Conservation (phyloP, 2,329 filamentous ascomycete species). For the Apiospora hydei region DNA sequence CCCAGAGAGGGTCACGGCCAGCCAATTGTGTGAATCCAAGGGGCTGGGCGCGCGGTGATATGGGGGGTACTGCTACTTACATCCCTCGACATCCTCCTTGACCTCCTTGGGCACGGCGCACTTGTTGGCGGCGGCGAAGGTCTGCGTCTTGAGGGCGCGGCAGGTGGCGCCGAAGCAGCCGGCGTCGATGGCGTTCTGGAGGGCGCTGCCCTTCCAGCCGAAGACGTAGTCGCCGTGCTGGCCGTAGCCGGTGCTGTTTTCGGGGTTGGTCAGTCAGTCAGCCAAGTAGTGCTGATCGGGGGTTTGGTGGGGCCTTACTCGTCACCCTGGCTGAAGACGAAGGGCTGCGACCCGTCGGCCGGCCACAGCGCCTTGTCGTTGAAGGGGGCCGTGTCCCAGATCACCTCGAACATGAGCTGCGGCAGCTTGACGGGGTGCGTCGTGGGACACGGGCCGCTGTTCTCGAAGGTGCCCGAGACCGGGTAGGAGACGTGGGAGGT, state of each 20-base stretch:
- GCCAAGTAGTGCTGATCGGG: no score
- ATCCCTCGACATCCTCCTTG: constrained; percentile 28
- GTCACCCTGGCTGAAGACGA: constrained; percentile 40
- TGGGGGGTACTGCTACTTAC: constrained; percentile 22
- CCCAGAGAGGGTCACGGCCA: background rate
- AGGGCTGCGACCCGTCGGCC: constrained; percentile 42
- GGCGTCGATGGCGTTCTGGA: constrained; percentile 28
- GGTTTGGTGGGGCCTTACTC: constrained; percentile 35
- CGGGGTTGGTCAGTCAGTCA: background rate
- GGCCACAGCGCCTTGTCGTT: constrained; percentile 40
- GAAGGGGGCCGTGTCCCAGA: constrained; percentile 52
- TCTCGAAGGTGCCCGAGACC: constrained; percentile 38
- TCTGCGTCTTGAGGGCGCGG: constrained; percentile 25
- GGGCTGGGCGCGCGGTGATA: no score
- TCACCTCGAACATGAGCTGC: constrained; percentile 68
- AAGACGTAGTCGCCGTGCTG: constrained; percentile 31
- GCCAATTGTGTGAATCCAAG: background rate
- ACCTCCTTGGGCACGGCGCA: constrained; percentile 27
- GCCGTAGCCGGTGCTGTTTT: constrained; percentile 28
- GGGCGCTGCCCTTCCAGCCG: constrained; percentile 28
- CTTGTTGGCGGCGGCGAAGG: constrained; percentile 27
- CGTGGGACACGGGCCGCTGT: constrained; percentile 57
- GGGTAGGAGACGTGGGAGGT: constrained; percentile 64
- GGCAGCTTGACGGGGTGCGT: constrained; percentile 61
- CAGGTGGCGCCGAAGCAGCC: constrained; percentile 28